Evolutionary conservation across 148 eudicot species (phyloP).

Genomic region (Arbutus unedo): DNA sequence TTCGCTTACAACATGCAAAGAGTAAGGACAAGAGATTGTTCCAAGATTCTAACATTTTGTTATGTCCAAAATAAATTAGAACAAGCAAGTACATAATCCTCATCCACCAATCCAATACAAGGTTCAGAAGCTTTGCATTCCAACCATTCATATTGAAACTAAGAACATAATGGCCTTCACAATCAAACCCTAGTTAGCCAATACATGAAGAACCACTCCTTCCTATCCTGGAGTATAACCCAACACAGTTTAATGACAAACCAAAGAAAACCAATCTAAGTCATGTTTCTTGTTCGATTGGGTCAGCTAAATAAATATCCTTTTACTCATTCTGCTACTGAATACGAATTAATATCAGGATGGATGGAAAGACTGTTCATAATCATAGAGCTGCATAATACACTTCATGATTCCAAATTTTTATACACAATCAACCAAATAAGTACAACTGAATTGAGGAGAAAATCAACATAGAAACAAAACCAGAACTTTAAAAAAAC

Average conservation of each 20-base stretch:
- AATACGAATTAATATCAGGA: not conserved
- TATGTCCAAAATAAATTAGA: not conserved
- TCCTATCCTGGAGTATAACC: not conserved
- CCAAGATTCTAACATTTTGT: not conserved
- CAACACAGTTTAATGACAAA: not conserved
- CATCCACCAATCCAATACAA: not conserved
- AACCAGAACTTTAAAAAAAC: not conserved
- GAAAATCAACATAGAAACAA: not conserved
- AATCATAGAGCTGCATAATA: not conserved
- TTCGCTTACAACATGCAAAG: not conserved
- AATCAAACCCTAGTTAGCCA: slow-evolving; percentile 1
- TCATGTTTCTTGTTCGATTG: not conserved
- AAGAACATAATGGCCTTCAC: not conserved
- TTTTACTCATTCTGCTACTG: not conserved
- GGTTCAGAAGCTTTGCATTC: not conserved
- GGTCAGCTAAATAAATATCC: not conserved
- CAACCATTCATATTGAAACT: not conserved
- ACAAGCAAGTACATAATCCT: not conserved
- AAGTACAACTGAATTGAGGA: not conserved
- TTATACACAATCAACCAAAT: not conserved
- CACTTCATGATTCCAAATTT: slow-evolving; percentile 10
- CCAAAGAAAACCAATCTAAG: not conserved
- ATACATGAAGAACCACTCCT: not conserved
- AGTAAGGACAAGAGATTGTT: not conserved
- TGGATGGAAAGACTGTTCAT: not conserved